Evolutionary conservation across 208 protist genomes (phyloP), one percentile per base, ranked within the genome.

Genomic region (Leishmania guyanensis): DNA sequence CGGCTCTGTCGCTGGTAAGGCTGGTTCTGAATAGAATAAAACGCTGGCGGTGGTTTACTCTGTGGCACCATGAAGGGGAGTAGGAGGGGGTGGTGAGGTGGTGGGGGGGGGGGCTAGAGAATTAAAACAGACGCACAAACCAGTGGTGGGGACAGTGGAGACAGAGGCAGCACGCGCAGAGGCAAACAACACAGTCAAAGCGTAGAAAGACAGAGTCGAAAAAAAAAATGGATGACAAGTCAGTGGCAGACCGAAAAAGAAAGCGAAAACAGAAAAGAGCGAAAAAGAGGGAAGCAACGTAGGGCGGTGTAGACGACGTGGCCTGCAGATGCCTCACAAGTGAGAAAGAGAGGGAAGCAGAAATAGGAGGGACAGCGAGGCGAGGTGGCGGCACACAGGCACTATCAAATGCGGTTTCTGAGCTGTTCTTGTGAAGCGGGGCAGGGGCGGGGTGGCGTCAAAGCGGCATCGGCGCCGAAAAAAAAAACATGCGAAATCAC

Each of bases 331-430:
- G 29, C 29, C 17, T 20, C 29, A 29, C n/a, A 36, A 39, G 62
- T 16, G n/a, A 66, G n/a, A 66, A 29, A 66, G 29, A 66, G 56
- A n/a, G 62, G 14, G 22, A 12, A 22, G 62, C n/a, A n/a, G 22
- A 36, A 29, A n/a, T 5, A 29, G 26, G 62, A 36, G 62, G n/a
- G 29, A 46, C 43, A 46, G 56, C 56, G 12, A 39, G 14, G 36
- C n/a, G 3, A 16, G 29, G 62, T 64, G 58, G 1, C 12, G 26
- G 58, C 69, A 81, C 22, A 75, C 39, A 33, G 48, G 33, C 20
- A 46, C 74, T 14, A 76, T 79, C 87, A 83, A 79, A 17, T 68
- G 71, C 78, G 48, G 64, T 39, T 14, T 79, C 12, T 17, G 71
- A 77, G 17, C 5, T 65, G 54, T 39, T 68, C 8, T 20, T 33